Conservation (phyloP, 805 yeast genomes). For the Yarrowia bubula region DNA sequence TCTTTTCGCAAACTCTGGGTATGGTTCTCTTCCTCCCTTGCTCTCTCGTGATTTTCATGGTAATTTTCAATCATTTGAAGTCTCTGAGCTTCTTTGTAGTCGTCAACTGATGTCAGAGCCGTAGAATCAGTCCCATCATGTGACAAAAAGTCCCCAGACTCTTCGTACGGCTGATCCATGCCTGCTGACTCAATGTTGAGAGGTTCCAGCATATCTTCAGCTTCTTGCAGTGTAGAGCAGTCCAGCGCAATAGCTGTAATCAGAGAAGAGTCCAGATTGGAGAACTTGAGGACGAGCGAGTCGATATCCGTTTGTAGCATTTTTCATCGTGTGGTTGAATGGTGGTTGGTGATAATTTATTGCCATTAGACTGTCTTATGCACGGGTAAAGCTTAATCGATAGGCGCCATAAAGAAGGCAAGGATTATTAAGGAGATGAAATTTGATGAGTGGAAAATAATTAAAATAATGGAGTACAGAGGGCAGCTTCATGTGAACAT, state of each 20-base stretch:
- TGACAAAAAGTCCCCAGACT: background rate
- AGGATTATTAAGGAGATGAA: too few relatives aligned
- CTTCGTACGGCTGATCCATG: background rate
- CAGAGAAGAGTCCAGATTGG: constrained; percentile 21
- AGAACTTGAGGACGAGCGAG: constrained; percentile 1
- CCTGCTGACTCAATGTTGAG: constrained; percentile 6
- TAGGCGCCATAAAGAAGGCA: too few relatives aligned
- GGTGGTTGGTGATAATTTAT: background rate
- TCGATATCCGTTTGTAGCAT: constrained; percentile 6
- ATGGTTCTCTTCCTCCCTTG: constrained; percentile 2
- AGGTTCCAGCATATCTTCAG: background rate
- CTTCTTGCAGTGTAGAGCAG: constrained; percentile 3
- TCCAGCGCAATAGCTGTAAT: constrained; percentile 24
- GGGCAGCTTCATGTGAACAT: too few relatives aligned
- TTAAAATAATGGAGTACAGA: too few relatives aligned
- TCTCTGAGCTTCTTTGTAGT: constrained; percentile 19
- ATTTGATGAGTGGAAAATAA: too few relatives aligned
- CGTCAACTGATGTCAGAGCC: background rate
- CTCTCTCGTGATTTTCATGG: background rate
- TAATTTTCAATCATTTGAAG: constrained; percentile 18
- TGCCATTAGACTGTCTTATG: constrained; percentile 2
- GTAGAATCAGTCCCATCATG: constrained; percentile 15
- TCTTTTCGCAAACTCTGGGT: background rate
- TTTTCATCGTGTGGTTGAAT: background rate
- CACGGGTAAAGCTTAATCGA: background rate